Conservation (phyloP, 1,139 yeast genomes). For the Pneumocystis oryctolagi region DNA sequence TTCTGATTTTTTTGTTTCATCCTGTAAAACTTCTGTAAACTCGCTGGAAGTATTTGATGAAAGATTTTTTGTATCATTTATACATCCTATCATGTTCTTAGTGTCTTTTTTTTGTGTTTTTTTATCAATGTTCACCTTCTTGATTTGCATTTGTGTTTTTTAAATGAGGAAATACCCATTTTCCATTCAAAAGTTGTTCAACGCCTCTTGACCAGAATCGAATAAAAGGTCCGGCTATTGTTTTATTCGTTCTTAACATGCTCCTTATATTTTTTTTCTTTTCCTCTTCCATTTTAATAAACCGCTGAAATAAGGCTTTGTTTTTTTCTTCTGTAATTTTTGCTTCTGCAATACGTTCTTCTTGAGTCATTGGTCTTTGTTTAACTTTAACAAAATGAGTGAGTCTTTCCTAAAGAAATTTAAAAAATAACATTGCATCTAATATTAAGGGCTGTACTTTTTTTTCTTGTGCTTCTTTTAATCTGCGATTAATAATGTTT, state of each 20-base stretch:
- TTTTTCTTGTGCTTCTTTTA: conserved; percentile 56
- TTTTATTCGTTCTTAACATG: neutral
- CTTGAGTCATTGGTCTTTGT: conserved; percentile 51
- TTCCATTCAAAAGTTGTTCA: neutral
- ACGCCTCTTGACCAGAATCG: neutral
- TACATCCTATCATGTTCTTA: conserved; percentile 1
- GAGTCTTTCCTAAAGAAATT: conserved; percentile 22
- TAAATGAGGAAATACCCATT: neutral
- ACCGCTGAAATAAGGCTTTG: conserved; percentile 53
- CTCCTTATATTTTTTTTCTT: conserved; percentile 32
- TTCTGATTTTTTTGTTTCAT: neutral
- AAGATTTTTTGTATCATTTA: neutral
- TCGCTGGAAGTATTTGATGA: conserved; percentile 1
- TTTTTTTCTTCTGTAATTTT: conserved; percentile 70
- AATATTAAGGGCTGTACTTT: conserved; percentile 30
- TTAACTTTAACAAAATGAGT: conserved; percentile 12
- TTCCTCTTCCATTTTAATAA: conserved; percentile 70
- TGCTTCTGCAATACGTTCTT: conserved; percentile 73
- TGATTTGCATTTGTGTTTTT: neutral
- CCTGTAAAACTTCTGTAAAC: neutral
- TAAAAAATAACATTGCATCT: neutral
- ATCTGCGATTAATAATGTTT: conserved; percentile 56
- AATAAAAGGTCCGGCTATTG: neutral
- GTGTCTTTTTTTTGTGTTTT: neutral
- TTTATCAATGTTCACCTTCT: neutral